phyloP scores from a whole-genome alignment of 176 grass and related monocot genomes.

The Eleusine indica region DNA sequence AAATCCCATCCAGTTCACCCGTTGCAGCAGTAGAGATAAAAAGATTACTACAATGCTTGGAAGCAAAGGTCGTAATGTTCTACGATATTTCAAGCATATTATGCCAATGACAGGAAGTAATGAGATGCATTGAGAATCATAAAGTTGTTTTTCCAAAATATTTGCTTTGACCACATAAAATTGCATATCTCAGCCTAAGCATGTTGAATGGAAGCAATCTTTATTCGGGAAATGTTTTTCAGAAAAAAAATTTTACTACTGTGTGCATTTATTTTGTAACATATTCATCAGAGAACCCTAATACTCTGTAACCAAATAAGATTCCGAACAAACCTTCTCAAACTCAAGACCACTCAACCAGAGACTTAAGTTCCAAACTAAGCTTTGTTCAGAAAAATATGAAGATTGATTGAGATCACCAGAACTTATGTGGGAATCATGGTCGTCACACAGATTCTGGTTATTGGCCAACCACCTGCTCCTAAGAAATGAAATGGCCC shows the following conservation, averaged over 20 bases:
- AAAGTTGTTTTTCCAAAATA: constrained; percentile 16
- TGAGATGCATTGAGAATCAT: neutral
- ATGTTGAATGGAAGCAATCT: neutral
- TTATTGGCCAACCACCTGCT: constrained; percentile 60
- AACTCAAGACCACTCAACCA: constrained; percentile 76
- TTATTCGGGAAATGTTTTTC: neutral
- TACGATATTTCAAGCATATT: constrained; percentile 19
- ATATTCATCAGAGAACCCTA: neutral
- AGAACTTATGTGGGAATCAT: constrained; percentile 56
- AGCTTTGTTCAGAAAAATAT: constrained; percentile 71
- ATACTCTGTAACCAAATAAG: constrained; percentile 12
- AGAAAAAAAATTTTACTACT: neutral
- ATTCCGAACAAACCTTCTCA: constrained; percentile 64
- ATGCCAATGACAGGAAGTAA: neutral
- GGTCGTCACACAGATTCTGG: constrained; percentile 39
- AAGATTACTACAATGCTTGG: neutral
- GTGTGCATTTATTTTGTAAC: neutral
- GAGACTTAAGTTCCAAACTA: constrained; percentile 80
- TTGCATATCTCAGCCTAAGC: neutral
- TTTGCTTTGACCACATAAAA: constrained; percentile 1
- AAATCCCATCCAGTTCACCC: neutral
- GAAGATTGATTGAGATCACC: constrained; percentile 41
- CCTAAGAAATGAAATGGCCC: constrained; percentile 94
- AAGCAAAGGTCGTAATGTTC: constrained; percentile 23
- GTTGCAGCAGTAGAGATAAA: constrained; percentile 27